Evolutionary conservation across 768 basidiomycete species (phyloP), one percentile per base, ranked within the genome.

Genomic region (Trametes cinnabarina): DNA sequence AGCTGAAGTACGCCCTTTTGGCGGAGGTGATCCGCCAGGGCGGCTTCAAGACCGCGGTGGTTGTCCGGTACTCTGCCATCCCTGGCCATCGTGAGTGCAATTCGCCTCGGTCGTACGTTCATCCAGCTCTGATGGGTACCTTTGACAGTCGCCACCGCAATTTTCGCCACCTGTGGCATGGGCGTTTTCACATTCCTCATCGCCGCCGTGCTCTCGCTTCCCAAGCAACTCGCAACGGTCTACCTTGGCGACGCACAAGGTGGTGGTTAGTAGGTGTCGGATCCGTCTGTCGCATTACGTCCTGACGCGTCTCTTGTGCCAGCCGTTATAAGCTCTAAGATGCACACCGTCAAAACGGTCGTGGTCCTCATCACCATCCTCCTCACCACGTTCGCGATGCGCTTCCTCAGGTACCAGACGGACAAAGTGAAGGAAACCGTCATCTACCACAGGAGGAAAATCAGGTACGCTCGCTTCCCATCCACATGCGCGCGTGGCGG

Each of bases 81-180:
- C 94, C 93, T 1, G 90, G 84, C 15, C 93, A 92, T 63, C 91
- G 88, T 90, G 65, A 14, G 34, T 61, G 84, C 79, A 40, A 46
- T 23, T n/a, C n/a, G n/a, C 8, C 26, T 35, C 28, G 28, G 15
- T 17, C 47, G 52, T 35, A 14, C 20, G 14, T 17, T 19, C 4
- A 26, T 17, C 8, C 2, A 1, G 17, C 37, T 28, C 32, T 55
- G 42, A 52, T 62, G n/a, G n/a, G 26, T 25, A 3, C 22, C 37
- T 23, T 62, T 23, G 17, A 19, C 32, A 92, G 90, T 93, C 66
- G 91, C 91, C 0, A 94, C 92, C 3, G 89, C 88, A 35, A 79
- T 94, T 1, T 93, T 94, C 67, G 82, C 92, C 2, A 85, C 93
- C 1, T 94, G 91, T 65, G 94, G 94, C 34, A 91, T 96, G 87